These are phyloP conservation scores for Aspergillus intermedius DNA, from an alignment of 2,329 filamentous ascomycete species.

Conservation along the genomic window DNA sequence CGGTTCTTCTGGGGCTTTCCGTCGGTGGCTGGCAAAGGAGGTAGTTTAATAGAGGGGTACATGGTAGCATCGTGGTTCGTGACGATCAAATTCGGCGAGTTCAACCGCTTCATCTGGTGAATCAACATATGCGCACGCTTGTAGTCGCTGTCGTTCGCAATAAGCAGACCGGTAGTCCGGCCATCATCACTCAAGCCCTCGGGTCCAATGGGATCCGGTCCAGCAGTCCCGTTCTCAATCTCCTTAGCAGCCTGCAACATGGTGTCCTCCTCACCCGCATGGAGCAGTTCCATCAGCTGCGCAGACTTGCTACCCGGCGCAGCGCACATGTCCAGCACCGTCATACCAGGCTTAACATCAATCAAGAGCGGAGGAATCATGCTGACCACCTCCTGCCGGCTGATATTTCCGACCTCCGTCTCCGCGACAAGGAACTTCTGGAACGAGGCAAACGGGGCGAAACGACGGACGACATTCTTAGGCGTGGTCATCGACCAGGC, in stretches of 20 bases:
- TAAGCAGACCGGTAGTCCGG: slow-evolving; percentile 79
- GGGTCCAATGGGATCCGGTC: slow-evolving; percentile 37
- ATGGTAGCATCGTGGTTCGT: slow-evolving; percentile 97
- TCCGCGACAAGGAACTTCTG: slow-evolving; percentile 97
- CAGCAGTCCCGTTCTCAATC: slow-evolving; percentile 56
- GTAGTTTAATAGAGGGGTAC: slow-evolving; percentile 87
- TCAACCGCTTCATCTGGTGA: slow-evolving; percentile 94
- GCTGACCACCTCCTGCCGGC: slow-evolving; percentile 92
- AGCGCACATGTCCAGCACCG: slow-evolving; percentile 90
- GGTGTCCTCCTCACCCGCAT: slow-evolving; percentile 82
- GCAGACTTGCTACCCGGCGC: slow-evolving; percentile 96
- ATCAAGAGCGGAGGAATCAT: slow-evolving; percentile 97
- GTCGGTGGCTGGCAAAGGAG: slow-evolving; percentile 48
- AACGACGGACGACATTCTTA: slow-evolving; percentile 90
- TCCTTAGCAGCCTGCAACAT: slow-evolving; percentile 64
- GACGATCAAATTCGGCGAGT: slow-evolving; percentile 91
- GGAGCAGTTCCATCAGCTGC: slow-evolving; percentile 90
- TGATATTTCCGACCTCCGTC: slow-evolving; percentile 95
- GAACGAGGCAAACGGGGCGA: slow-evolving; percentile 88
- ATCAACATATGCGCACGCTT: slow-evolving; percentile 95
- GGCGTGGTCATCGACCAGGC: slow-evolving; percentile 98
- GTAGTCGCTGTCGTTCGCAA: slow-evolving; percentile 96
- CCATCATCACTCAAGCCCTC: slow-evolving; percentile 67
- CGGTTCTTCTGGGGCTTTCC: slow-evolving; percentile 50
- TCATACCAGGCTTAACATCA: slow-evolving; percentile 85